Percentiles rank a stretch among this genome's conserved stretches.
Evolutionary conservation across 2,329 filamentous ascomycete genomes (phyloP).

Genomic region (Fusarium sp.): DNA sequence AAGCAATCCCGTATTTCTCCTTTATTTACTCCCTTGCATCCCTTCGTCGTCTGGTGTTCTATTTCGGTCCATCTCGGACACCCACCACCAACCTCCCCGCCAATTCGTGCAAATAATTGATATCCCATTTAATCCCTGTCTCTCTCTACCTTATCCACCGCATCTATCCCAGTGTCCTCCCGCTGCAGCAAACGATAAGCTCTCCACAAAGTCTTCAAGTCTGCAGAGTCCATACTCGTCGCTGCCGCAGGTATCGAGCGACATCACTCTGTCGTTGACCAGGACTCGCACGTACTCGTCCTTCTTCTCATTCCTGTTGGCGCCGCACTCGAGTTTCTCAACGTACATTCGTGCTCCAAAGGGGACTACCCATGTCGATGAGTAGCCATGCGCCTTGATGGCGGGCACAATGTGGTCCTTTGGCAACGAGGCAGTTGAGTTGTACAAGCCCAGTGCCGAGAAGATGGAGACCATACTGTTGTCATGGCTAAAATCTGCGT

Average conservation of each 20-base stretch:
- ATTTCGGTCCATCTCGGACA: conserved; percentile 25
- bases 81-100: background rate
- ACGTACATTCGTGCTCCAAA: conserved; percentile 87
- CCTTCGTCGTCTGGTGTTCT: conserved; percentile 3
- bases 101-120: conserved; percentile 26
- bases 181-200: conserved; percentile 76
- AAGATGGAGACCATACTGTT: conserved; percentile 86
- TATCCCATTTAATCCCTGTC: conserved; percentile 14
- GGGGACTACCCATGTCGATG: conserved; percentile 82
- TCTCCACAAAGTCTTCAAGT: conserved; percentile 77
- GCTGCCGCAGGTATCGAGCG: conserved; percentile 75
- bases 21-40: conserved; percentile 17
- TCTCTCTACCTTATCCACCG: conserved; percentile 2
- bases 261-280: conserved; percentile 85
- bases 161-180: conserved; percentile 77
- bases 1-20: conserved; percentile 18
- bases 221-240: conserved; percentile 79
- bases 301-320: conserved; percentile 70
- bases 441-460: conserved; percentile 83
- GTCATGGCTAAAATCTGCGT: conserved; percentile 93
- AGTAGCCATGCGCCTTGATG: conserved; percentile 73
- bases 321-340: conserved; percentile 83
- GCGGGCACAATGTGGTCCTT: conserved; percentile 63
- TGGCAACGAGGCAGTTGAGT: conserved; percentile 68
- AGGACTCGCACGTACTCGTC: conserved; percentile 84